Conservation (phyloP, 306 rosid genomes). For the Quercus mongolica region DNA sequence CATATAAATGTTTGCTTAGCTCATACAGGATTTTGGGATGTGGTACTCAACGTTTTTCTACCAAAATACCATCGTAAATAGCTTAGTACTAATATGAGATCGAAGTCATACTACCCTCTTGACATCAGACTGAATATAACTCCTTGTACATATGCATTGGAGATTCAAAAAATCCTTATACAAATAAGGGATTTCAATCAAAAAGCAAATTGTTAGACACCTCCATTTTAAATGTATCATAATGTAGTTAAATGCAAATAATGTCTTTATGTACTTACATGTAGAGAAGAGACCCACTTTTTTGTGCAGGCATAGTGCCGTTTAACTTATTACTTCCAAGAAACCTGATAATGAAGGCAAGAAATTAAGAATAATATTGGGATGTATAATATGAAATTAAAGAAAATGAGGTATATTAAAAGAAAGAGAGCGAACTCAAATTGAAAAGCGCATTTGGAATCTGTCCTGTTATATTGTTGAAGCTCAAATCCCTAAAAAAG, state of each 20-base stretch:
- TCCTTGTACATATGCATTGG: neutral
- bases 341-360: neutral
- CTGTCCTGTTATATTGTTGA: slow-evolving; percentile 68
- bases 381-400: slow-evolving; percentile 1
- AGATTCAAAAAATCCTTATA: neutral
- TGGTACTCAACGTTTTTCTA: neutral
- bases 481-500: slow-evolving; percentile 79
- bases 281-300: too few relatives aligned
- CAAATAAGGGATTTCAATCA: neutral
- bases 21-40: neutral
- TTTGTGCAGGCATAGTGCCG: too few relatives aligned
- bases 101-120: neutral
- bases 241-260: neutral
- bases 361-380: neutral
- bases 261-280: too few relatives aligned
- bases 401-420: slow-evolving; percentile 45
- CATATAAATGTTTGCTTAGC: neutral
- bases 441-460: slow-evolving; percentile 63
- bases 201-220: neutral
- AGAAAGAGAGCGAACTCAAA: slow-evolving; percentile 47
- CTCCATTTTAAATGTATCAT: neutral
- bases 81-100: neutral
- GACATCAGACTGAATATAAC: neutral
- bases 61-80: neutral
- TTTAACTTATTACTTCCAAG: too few relatives aligned